Evolutionary conservation across 2,329 filamentous ascomycete genomes (phyloP).

Genomic region (Graphilbum sp.): DNA sequence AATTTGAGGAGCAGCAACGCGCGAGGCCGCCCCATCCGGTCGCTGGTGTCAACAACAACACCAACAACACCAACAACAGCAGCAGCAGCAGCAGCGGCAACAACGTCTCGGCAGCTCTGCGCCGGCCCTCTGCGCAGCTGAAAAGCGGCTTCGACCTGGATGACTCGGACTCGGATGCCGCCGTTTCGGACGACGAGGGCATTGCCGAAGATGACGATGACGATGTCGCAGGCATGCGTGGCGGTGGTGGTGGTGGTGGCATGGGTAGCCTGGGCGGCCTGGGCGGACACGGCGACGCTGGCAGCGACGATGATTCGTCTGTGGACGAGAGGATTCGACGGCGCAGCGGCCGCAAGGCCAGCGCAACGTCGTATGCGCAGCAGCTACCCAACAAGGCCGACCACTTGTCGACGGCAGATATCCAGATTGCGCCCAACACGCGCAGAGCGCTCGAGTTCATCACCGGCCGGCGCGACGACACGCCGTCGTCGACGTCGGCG

Average conservation of each 20-base stretch:
- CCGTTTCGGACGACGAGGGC: slow-evolving; percentile 22
- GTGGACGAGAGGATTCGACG: neutral
- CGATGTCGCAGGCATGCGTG: slow-evolving; percentile 19
- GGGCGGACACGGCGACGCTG: slow-evolving; percentile 5
- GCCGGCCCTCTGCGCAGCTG: slow-evolving; percentile 12
- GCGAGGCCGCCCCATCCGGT: slow-evolving; percentile 23
- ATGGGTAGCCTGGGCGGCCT: slow-evolving; percentile 19
- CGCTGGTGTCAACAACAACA: slow-evolving; percentile 8
- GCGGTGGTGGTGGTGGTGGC: slow-evolving; percentile 28
- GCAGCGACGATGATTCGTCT: slow-evolving; percentile 8
- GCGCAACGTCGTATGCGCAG: neutral
- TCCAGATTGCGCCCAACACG: slow-evolving; percentile 26
- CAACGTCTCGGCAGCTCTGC: slow-evolving; percentile 4
- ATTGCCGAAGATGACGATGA: slow-evolving; percentile 23
- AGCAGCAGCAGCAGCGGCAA: no score
- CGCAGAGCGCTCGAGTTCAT: slow-evolving; percentile 35
- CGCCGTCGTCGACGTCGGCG: slow-evolving; percentile 4
- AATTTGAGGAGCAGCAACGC: slow-evolving; percentile 31
- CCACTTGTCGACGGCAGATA: slow-evolving; percentile 3
- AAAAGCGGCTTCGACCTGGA: slow-evolving; percentile 36
- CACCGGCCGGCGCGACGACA: slow-evolving; percentile 21
- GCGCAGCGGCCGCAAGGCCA: neutral
- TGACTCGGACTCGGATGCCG: slow-evolving; percentile 29
- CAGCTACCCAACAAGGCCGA: neutral
- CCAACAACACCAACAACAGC: no score